A percentile compares a stretch with the other conserved stretches of the same genome.
These are phyloP conservation scores for Penicillium aurantiogriseum DNA, from an alignment of 2,329 filamentous ascomycete species.

Conservation along the genomic window DNA sequence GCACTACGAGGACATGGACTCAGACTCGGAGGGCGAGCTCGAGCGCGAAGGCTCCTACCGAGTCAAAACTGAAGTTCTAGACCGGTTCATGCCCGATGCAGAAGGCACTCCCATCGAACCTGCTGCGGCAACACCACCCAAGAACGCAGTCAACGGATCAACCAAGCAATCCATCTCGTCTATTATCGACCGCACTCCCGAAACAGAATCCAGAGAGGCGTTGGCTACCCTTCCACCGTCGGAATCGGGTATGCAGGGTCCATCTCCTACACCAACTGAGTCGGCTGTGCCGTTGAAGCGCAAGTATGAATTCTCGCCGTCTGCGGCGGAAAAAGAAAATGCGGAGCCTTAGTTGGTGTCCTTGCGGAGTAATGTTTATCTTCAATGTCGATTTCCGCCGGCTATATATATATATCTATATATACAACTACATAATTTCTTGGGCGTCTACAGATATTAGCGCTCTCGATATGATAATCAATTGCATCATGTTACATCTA, in stretches of 20 bases:
- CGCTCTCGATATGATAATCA: constrained; percentile 9
- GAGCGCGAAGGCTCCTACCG: constrained; percentile 25
- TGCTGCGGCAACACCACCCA: constrained; percentile 13
- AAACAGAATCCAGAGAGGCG: constrained; percentile 25
- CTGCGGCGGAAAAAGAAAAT: constrained; percentile 26
- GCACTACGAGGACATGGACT: constrained; percentile 34
- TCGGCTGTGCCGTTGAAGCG: constrained; percentile 21
- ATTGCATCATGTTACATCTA: constrained; percentile 8
- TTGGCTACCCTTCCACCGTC: constrained; percentile 22
- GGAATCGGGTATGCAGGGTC: constrained; percentile 23
- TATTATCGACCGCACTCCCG: constrained; percentile 39
- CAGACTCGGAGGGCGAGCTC: constrained; percentile 27
- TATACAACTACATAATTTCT: constrained; percentile 8
- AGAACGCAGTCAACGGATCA: constrained; percentile 28
- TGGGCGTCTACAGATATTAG: not conserved
- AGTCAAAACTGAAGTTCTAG: constrained; percentile 32
- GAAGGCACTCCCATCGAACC: constrained; percentile 12
- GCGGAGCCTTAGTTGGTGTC: constrained; percentile 22
- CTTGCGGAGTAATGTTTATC: constrained; percentile 19
- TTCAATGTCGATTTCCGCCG: constrained; percentile 1
- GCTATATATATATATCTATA: constrained; percentile 1
- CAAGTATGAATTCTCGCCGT: constrained; percentile 22
- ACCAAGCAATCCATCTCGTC: constrained; percentile 42
- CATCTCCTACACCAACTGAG: constrained; percentile 13
- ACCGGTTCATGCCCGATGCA: constrained; percentile 22